Conservation (phyloP, 2,329 filamentous ascomycete species). For the Didymella lethalis region DNA sequence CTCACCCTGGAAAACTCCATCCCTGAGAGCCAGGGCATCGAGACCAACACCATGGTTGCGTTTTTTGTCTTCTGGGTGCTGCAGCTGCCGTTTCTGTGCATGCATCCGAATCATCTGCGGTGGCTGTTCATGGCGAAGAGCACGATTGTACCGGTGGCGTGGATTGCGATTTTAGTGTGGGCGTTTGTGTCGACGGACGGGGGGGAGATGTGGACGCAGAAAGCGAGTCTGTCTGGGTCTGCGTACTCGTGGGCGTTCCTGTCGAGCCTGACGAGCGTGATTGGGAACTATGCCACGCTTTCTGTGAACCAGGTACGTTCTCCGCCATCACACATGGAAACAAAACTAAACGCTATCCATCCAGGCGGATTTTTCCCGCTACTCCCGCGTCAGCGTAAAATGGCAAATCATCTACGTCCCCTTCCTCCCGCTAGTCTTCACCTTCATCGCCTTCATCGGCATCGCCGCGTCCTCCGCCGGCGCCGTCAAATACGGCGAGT, state of each 20-base stretch:
- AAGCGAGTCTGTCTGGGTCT: slow-evolving; percentile 56
- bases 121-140: slow-evolving; percentile 61
- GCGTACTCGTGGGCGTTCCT: slow-evolving; percentile 64
- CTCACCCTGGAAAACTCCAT: slow-evolving; percentile 62
- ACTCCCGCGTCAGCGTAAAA: slow-evolving; percentile 57
- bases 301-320: slow-evolving; percentile 57
- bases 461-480: slow-evolving; percentile 66
- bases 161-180: slow-evolving; percentile 70
- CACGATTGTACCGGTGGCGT: slow-evolving; percentile 63
- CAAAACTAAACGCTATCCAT: too few species aligned
- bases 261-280: slow-evolving; percentile 58
- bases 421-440: slow-evolving; percentile 62
- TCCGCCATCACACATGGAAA: too few species aligned
- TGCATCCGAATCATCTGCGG: slow-evolving; percentile 63
- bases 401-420: slow-evolving; percentile 62
- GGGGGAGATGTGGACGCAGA: slow-evolving; percentile 58
- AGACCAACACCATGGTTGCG: slow-evolving; percentile 63
- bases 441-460: slow-evolving; percentile 63
- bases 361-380: slow-evolving; percentile 66
- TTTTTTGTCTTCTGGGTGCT: slow-evolving; percentile 67
- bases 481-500: slow-evolving; percentile 59
- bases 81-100: slow-evolving; percentile 63
- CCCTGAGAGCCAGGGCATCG: slow-evolving; percentile 61
- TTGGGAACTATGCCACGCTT: slow-evolving; percentile 61
- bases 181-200: slow-evolving; percentile 64